Evolutionary conservation across 192 early-diverging fungal genomes (phyloP).

Genomic region (Coemansia sp.): DNA sequence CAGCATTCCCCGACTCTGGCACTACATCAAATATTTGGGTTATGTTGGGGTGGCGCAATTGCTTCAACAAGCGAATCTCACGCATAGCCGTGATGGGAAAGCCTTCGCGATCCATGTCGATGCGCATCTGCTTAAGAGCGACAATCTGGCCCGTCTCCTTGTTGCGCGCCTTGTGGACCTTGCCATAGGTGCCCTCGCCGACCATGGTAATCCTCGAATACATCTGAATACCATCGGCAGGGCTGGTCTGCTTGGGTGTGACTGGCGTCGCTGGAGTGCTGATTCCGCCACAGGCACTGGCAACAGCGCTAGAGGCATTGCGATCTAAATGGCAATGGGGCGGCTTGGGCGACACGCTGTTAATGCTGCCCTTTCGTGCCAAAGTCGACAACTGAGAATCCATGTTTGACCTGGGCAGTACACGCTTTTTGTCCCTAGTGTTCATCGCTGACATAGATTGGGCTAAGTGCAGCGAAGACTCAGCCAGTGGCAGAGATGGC

Average conservation of each 20-base stretch:
- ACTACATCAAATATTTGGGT: conserved; percentile 74
- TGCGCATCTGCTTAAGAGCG: conserved; percentile 78
- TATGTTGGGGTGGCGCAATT: conserved; percentile 67
- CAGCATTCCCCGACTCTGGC: conserved; percentile 61
- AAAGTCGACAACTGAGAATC: background rate
- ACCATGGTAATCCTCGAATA: conserved; percentile 76
- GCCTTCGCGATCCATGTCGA: conserved; percentile 79
- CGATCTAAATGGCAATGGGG: background rate
- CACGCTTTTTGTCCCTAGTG: background rate
- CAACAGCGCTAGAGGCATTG: background rate
- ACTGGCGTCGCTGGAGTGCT: conserved; percentile 39
- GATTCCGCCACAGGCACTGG: conserved; percentile 6
- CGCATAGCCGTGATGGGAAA: conserved; percentile 87
- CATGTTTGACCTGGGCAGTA: background rate
- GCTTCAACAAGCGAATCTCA: conserved; percentile 76
- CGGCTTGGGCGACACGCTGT: conserved; percentile 4
- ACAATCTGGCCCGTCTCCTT: conserved; percentile 67
- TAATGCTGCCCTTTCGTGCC: background rate
- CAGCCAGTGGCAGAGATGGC: conserved; percentile 8
- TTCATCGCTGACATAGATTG: background rate
- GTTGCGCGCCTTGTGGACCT: conserved; percentile 80
- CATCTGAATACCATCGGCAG: conserved; percentile 54
- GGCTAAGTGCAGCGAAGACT: conserved; percentile 2
- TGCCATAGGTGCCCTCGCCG: conserved; percentile 83
- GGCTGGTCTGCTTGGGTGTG: conserved; percentile 45